Evolutionary conservation across 768 basidiomycete species (phyloP), one percentile per base, ranked within the genome.

Genomic region (Pisolithus tinctorius): DNA sequence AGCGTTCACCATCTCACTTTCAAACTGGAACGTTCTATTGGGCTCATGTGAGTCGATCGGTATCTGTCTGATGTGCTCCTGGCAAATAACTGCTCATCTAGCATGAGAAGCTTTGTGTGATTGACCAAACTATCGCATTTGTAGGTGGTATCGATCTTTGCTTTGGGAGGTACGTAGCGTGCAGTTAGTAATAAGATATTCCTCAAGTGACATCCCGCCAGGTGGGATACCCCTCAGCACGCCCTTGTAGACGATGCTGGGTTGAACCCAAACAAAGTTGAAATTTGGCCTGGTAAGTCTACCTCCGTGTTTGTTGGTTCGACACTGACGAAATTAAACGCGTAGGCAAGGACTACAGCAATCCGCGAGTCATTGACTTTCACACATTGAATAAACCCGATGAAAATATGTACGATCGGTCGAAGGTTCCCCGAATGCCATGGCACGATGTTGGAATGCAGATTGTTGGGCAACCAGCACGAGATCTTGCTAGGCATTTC

Each of bases 371-470:
- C 9, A 69, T 73, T 43, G 96, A 98, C 68, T 98, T 94, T 66
- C 80, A 88, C 56, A 79, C 78, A 1, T 77, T 99, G 46, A 78
- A 84, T 63, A 96, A 94, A 65, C 94, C 94, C 0, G 81, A 87
- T 43, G 92, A 97, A 57, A 92, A 97, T 63, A 91, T 95, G 87
- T 93, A 95, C 60, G 94, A 99, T 61, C 82, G 96, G 31, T 68
- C 76, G 6, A 95, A 86, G 66, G 78, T 89, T 17, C 90, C 93
- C 5, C 78, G 96, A 45, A 97, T 98, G 93, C 93, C 96, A 27
- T 99, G 93, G 93, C 96, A 99, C 65, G 96, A 99, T 64, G 91
- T 98, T 37, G 91, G 84, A 0, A 76, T 97, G 74, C 96, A 99
- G 67, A 83, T 98, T 39, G 88, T 97, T 26, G 96, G 96, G 3